Percentiles rank a stretch among this genome's conserved stretches.
These are phyloP conservation scores for Rhizoclosmatium sp. DNA, from an alignment of 192 early-diverging fungal species.

Conservation along the genomic window DNA sequence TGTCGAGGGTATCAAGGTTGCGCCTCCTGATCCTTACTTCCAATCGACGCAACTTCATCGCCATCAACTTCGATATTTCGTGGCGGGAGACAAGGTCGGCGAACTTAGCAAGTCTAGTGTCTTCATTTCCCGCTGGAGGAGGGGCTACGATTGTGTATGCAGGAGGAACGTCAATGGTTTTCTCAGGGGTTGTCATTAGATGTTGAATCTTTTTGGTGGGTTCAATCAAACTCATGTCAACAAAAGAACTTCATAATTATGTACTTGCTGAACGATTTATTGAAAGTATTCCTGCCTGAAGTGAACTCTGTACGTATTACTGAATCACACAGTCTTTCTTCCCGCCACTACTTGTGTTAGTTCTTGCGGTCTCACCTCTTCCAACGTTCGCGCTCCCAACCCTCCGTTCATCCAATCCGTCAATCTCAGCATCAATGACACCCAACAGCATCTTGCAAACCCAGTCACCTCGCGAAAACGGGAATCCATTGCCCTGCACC, in stretches of 20 bases:
- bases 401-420: conserved; percentile 20
- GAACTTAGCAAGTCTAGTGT: background rate
- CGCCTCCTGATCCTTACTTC: conserved; percentile 1
- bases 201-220: no score
- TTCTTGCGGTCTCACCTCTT: background rate
- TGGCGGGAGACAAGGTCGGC: background rate
- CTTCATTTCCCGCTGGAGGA: background rate
- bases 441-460: conserved; percentile 33
- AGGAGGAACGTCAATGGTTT: no score
- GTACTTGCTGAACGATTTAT: no score
- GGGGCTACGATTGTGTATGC: no score
- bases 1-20: no score
- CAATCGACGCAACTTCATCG: conserved; percentile 20
- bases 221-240: no score
- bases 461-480: conserved; percentile 33
- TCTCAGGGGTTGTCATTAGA: no score
- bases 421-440: conserved; percentile 23
- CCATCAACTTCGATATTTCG: conserved; percentile 33
- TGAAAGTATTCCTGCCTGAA: no score
- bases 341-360: background rate
- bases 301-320: background rate
- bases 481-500: conserved; percentile 16
- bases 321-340: background rate
- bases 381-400: background rate
- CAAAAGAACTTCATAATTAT: no score